phyloP scores from a whole-genome alignment of 768 basidiomycete species.

The Cantharellus cinnabarinus region DNA sequence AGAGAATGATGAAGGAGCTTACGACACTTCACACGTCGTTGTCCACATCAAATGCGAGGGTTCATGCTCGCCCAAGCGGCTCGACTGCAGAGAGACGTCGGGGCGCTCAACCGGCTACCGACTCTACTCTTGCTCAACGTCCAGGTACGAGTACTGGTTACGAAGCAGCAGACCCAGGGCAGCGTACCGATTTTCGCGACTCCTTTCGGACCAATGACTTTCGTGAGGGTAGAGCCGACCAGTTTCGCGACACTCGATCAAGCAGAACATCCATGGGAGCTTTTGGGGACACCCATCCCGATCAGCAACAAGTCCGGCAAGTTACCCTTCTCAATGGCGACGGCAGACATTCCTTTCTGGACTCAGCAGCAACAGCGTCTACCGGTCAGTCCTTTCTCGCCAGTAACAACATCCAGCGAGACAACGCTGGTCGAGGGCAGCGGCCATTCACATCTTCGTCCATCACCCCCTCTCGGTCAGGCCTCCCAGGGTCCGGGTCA shows the following conservation, averaged over 20 bases:
- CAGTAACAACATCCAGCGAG: background rate
- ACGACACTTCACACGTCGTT: constrained; percentile 67
- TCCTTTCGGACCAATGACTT: background rate
- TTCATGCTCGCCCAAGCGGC: background rate
- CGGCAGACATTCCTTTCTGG: background rate
- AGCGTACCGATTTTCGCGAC: background rate
- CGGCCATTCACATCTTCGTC: background rate
- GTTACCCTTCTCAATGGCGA: background rate
- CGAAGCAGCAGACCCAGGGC: constrained; percentile 17
- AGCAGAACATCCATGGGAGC: background rate
- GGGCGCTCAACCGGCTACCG: constrained; percentile 5
- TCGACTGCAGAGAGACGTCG: constrained; percentile 6
- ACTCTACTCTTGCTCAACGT: constrained; percentile 16
- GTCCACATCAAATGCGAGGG: constrained; percentile 25
- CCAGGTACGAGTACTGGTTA: constrained; percentile 61
- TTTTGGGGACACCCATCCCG: background rate
- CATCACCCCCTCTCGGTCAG: constrained; percentile 1
- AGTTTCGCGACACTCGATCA: background rate
- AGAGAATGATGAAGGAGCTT: constrained; percentile 79
- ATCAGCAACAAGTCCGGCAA: background rate
- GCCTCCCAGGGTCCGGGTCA: background rate
- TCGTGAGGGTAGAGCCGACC: background rate
- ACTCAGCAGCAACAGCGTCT: background rate
- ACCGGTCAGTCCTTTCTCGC: background rate
- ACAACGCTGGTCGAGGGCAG: background rate